Conservation (phyloP, 306 rosid species). For the Sophora flavescens region DNA sequence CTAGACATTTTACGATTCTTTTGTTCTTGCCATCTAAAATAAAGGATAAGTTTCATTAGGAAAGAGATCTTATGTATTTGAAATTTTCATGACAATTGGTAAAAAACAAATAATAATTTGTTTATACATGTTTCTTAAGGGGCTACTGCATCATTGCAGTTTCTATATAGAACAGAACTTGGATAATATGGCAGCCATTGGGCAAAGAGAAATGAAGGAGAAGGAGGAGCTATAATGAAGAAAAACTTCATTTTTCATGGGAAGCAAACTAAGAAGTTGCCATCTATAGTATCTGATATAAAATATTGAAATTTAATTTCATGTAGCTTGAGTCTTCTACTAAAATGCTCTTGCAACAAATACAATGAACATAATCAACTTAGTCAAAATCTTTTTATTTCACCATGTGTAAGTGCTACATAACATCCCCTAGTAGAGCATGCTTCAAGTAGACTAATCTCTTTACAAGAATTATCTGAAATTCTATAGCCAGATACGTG, state of each 20-base stretch:
- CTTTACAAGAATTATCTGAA: too few species aligned
- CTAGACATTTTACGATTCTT: background rate
- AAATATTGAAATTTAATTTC: too few species aligned
- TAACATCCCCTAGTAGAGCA: too few species aligned
- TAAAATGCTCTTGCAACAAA: too few species aligned
- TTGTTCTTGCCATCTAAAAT: background rate
- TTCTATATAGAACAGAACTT: background rate
- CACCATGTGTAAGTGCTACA: too few species aligned
- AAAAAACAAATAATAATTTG: slow-evolving; percentile 8
- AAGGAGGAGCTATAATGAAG: background rate
- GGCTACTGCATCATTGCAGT: background rate
- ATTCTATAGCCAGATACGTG: too few species aligned
- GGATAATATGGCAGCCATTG: background rate
- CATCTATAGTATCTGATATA: too few species aligned
- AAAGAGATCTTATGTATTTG: background rate
- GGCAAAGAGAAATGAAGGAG: background rate
- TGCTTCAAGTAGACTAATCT: too few species aligned
- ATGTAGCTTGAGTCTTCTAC: too few species aligned
- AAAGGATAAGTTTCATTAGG: background rate
- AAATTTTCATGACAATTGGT: slow-evolving; percentile 8
- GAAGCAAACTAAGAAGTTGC: background rate
- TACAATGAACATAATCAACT: too few species aligned
- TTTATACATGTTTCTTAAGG: slow-evolving; percentile 3
- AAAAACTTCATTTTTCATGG: too few species aligned
- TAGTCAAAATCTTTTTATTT: too few species aligned